phyloP scores from a whole-genome alignment of 2,329 filamentous ascomycete genomes.

The Monosporascus sp. region DNA sequence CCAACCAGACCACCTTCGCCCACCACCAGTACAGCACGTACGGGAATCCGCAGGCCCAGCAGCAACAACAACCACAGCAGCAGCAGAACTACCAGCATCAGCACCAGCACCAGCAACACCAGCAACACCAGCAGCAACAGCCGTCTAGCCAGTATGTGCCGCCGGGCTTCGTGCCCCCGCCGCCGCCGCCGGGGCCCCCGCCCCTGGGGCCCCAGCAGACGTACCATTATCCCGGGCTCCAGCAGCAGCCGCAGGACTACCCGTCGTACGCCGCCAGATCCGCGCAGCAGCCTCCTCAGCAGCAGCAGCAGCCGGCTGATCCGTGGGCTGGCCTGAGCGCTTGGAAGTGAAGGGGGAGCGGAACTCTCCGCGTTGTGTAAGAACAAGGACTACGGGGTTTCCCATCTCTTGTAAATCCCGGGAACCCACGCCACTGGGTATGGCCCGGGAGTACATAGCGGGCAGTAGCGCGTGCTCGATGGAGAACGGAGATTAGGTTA shows the following conservation, averaged over 20 bases:
- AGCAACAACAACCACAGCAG: constrained; percentile 35
- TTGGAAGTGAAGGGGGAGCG: constrained; percentile 37
- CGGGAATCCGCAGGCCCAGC: constrained; percentile 37
- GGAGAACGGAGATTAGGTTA: too few species aligned
- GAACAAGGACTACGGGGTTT: too few species aligned
- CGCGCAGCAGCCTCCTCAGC: constrained; percentile 23
- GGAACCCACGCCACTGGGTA: too few species aligned
- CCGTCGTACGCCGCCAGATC: neutral
- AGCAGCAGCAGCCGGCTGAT: constrained; percentile 39
- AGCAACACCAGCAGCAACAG: constrained; percentile 19
- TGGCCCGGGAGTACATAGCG: too few species aligned
- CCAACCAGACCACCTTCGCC: constrained; percentile 34
- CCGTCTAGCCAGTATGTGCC: constrained; percentile 39
- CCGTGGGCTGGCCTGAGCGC: constrained; percentile 49
- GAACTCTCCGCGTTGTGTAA: too few species aligned
- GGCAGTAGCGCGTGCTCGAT: too few species aligned
- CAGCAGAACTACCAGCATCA: constrained; percentile 35
- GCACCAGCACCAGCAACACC: constrained; percentile 23
- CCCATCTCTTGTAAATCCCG: too few species aligned
- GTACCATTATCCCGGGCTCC: constrained; percentile 43
- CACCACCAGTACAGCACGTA: constrained; percentile 44
- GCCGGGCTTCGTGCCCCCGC: constrained; percentile 56
- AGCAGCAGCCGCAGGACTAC: constrained; percentile 17
- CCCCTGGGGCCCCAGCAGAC: constrained; percentile 59
- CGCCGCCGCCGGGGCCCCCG: constrained; percentile 58